Base-by-base conservation (phyloP, 2,329 filamentous ascomycete species). In the Epichloe festucae region DNA sequence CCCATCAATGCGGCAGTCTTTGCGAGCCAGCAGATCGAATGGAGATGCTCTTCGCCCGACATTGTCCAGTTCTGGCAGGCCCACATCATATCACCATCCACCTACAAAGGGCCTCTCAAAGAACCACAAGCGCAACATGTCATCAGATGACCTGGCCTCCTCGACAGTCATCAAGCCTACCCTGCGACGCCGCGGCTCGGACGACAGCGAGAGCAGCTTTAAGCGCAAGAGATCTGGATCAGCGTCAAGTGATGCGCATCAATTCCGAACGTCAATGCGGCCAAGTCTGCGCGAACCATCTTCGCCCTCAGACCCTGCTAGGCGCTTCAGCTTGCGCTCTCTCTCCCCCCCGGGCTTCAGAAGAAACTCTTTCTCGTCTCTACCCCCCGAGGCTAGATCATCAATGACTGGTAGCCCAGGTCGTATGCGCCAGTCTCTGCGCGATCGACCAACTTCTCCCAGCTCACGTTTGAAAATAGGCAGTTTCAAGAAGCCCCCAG, bases 181-280 rank as follows among this genome's bases (percentile, higher is more conserved):
- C 5, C 65, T 80, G 8, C 69, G 71, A 52, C 76, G 82, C 2
- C 76, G 71, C 10, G 73, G 70, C 17, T 86, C 83, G 0, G 80
- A 82, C 57, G 82, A 78, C 31, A 88, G 84, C 60, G 83, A 87
- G 44, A 95, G 87, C 67, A 95, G 88, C 63, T 95, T 95, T 70
- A 85, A 79, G 61, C 83, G 87, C 31, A 67, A 72, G 43, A 76
- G 78, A 54, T 69, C 75, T 39, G 63, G 70, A 49, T 63, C 65
- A 5, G 67, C 35, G 7, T 50, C 34, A 10, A n/a, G 67, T 41
- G 67, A 73, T 43, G 73, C 74, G 0, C 77, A 81, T 50, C 76
- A 72, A 1, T 87, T 95, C 73, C 82, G 83, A 52, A 77, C 74
- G 49, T 88, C 86, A 2, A 87, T 95, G 86, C 78, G 89, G 53